These are phyloP conservation scores for Collybia mongolica DNA, from an alignment of 768 basidiomycete species.

Conservation along the genomic window DNA sequence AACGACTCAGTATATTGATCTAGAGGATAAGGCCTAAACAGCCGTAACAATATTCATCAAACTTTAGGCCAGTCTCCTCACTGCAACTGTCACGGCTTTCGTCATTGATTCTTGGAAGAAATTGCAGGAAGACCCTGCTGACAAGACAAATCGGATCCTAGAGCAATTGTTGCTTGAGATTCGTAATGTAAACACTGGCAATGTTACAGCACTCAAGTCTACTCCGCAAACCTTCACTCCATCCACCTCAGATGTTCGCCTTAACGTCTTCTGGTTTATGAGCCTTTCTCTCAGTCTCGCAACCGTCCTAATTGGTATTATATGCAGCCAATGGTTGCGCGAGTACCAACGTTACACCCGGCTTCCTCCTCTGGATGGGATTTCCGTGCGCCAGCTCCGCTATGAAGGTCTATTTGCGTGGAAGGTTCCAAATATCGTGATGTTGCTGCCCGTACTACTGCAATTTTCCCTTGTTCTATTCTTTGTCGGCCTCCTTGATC, in stretches of 20 bases:
- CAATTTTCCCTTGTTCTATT: constrained; percentile 14
- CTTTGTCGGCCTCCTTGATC: constrained; percentile 15
- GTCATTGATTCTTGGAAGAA: neutral
- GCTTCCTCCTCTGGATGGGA: neutral
- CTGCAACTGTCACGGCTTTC: neutral
- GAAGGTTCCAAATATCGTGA: constrained; percentile 13
- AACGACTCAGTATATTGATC: too few species aligned
- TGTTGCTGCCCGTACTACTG: constrained; percentile 9
- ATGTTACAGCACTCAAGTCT: neutral
- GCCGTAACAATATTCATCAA: too few species aligned
- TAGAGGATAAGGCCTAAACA: too few species aligned
- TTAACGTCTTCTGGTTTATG: constrained; percentile 10
- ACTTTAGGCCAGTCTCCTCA: neutral
- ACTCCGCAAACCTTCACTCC: neutral
- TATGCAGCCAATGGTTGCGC: constrained; percentile 4
- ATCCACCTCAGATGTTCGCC: constrained; percentile 1
- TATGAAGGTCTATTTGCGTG: constrained; percentile 13
- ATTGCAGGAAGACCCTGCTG: neutral
- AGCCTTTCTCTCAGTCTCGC: constrained; percentile 6
- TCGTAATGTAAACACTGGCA: neutral
- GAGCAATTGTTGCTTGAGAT: neutral
- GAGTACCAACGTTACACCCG: constrained; percentile 1
- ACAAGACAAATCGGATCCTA: neutral
- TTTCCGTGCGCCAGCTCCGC: constrained; percentile 11
- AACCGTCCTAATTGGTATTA: neutral